phyloP scores from a whole-genome alignment of 1,139 yeast species.

The Candida pseudoviswanathii region DNA sequence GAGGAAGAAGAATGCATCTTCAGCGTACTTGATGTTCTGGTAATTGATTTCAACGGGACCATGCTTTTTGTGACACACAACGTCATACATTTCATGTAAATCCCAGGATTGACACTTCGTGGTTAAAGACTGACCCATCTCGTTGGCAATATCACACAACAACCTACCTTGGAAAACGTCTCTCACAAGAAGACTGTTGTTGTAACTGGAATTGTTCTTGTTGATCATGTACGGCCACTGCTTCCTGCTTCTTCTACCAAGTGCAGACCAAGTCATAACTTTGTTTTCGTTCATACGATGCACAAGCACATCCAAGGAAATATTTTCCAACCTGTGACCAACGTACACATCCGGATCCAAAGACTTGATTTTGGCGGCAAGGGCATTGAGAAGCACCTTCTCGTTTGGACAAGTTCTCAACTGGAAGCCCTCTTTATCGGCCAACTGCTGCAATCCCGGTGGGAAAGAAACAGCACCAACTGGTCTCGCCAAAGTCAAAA shows the following conservation, averaged over 20 bases:
- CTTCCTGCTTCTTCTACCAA: constrained; percentile 80
- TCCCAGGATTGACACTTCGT: constrained; percentile 97
- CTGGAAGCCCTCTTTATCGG: constrained; percentile 50
- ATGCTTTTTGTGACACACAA: constrained; percentile 65
- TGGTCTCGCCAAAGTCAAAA: constrained; percentile 77
- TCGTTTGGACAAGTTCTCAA: constrained; percentile 71
- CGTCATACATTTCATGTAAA: constrained; percentile 83
- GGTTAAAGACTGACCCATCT: constrained; percentile 91
- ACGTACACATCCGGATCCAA: constrained; percentile 88
- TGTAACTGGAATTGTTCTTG: constrained; percentile 40
- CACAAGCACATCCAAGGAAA: constrained; percentile 76
- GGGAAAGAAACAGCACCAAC: constrained; percentile 64
- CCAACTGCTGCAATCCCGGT: constrained; percentile 65
- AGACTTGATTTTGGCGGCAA: constrained; percentile 69
- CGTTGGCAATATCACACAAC: constrained; percentile 90
- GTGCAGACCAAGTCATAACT: constrained; percentile 74
- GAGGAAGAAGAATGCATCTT: constrained; percentile 66
- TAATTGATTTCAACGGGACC: constrained; percentile 73
- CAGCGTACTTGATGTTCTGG: constrained; percentile 63
- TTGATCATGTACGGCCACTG: constrained; percentile 73
- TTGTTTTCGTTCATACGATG: constrained; percentile 79
- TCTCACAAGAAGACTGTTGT: constrained; percentile 56
- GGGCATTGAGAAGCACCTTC: constrained; percentile 67
- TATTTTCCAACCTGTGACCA: constrained; percentile 84
- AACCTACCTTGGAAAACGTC: constrained; percentile 85